A percentile compares a stretch with the other conserved stretches of the same genome.
Conservation (phyloP, 805 yeast species). For the Kodamaea sagamina region DNA sequence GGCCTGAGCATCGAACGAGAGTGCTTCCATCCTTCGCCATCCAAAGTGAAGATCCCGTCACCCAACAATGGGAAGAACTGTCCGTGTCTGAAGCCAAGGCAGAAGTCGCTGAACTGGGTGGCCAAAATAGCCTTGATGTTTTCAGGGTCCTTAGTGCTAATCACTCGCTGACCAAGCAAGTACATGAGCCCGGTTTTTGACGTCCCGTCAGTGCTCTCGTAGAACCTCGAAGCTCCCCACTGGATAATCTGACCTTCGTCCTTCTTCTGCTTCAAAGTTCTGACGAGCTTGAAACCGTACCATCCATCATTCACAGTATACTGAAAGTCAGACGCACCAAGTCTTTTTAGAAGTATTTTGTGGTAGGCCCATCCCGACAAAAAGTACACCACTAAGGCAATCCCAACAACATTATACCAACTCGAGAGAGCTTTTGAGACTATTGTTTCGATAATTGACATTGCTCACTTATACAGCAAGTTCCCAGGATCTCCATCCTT, state of each 20-base stretch:
- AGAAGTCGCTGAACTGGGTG: constrained; percentile 44
- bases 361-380: neutral
- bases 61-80: constrained; percentile 42
- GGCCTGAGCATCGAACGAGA: constrained; percentile 47
- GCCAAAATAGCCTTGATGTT: constrained; percentile 45
- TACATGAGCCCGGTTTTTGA: constrained; percentile 6
- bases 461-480: too few relatives aligned
- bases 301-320: neutral
- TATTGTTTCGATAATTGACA: constrained; percentile 8
- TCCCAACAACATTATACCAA: constrained; percentile 4
- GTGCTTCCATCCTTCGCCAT: constrained; percentile 46
- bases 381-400: constrained; percentile 8
- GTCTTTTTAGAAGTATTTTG: constrained; percentile 7
- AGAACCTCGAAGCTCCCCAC: constrained; percentile 3
- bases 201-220: neutral
- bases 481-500: neutral
- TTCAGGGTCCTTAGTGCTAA: constrained; percentile 40
- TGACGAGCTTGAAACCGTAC: constrained; percentile 4
- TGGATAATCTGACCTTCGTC: constrained; percentile 4
- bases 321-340: constrained; percentile 6
- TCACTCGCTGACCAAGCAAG: constrained; percentile 20
- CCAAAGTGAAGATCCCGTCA: constrained; percentile 47
- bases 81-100: constrained; percentile 39
- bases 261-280: constrained; percentile 8
- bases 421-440: neutral